Conservation (phyloP, 2,329 filamentous ascomycete species). For the Plenodomus biglobosus region DNA sequence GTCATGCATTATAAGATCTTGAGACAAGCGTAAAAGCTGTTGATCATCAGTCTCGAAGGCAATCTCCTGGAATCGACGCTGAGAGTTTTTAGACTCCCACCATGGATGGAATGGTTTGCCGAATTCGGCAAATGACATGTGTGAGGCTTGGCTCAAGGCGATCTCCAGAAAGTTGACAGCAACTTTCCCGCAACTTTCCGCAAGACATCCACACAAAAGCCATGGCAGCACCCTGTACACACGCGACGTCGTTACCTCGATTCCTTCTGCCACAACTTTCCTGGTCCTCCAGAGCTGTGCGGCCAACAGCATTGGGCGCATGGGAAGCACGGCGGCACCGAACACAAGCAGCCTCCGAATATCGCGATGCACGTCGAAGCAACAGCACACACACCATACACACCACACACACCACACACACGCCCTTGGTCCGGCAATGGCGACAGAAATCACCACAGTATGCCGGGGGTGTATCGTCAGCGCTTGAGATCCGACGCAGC, state of each 20-base stretch:
- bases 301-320: conserved; percentile 18
- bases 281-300: conserved; percentile 34
- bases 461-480: conserved; percentile 5
- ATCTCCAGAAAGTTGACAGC: conserved; percentile 9
- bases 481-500: conserved; percentile 22
- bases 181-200: no score
- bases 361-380: conserved; percentile 11
- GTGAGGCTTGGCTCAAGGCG: conserved; percentile 17
- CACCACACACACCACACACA: conserved; percentile 11
- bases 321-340: conserved; percentile 20
- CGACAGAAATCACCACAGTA: conserved; percentile 7
- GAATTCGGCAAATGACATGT: conserved; percentile 24
- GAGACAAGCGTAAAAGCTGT: no score
- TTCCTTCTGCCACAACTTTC: conserved; percentile 44
- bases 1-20: no score
- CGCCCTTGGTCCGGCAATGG: conserved; percentile 6
- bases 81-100: neutral
- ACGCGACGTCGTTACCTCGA: conserved; percentile 39
- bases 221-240: conserved; percentile 30
- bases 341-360: conserved; percentile 14
- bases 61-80: no score
- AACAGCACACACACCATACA: conserved; percentile 8
- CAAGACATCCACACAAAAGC: conserved; percentile 19
- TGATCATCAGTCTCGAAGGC: no score
- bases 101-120: conserved; percentile 17